Conservation (phyloP, 1,284 basidiomycete species). For the Ganoderma lucidum region DNA sequence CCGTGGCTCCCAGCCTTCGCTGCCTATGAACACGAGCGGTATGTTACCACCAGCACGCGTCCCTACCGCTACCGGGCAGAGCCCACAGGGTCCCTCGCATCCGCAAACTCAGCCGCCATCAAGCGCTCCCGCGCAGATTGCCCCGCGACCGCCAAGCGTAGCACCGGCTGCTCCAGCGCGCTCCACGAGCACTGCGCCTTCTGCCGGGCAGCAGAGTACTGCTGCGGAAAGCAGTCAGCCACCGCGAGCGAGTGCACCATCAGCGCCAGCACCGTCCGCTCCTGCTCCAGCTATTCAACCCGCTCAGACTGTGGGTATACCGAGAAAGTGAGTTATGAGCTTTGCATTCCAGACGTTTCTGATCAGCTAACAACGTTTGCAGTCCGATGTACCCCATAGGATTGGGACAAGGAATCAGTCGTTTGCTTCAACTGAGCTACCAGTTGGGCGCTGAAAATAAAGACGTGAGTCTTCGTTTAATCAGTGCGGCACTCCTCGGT, state of each 20-base stretch:
- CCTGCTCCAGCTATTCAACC: constrained; percentile 4
- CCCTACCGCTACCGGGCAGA: constrained; percentile 27
- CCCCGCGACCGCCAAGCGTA: constrained; percentile 37
- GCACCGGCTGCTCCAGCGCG: constrained; percentile 17
- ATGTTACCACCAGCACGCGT: constrained; percentile 30
- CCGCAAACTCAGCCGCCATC: constrained; percentile 36
- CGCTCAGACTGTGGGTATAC: constrained; percentile 3
- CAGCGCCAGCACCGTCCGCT: constrained; percentile 23
- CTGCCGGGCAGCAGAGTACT: constrained; percentile 18
- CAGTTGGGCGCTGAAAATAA: constrained; percentile 60
- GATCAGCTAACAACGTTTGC: neutral
- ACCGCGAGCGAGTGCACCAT: constrained; percentile 19
- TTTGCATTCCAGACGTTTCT: neutral
- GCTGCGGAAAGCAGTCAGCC: constrained; percentile 13
- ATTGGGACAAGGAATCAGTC: constrained; percentile 64
- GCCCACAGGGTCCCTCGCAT: constrained; percentile 36
- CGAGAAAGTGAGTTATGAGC: constrained; percentile 15
- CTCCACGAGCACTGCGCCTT: constrained; percentile 15
- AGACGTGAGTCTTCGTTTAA: constrained; percentile 47
- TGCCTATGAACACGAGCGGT: constrained; percentile 32
- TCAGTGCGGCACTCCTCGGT: neutral
- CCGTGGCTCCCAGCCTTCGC: constrained; percentile 35
- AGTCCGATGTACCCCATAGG: constrained; percentile 44
- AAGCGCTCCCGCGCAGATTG: constrained; percentile 29
- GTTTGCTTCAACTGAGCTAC: constrained; percentile 72